Evolutionary conservation across 305 asterid species (phyloP), one percentile per base, ranked within the genome.

Genomic region (Fraxinus ornus): DNA sequence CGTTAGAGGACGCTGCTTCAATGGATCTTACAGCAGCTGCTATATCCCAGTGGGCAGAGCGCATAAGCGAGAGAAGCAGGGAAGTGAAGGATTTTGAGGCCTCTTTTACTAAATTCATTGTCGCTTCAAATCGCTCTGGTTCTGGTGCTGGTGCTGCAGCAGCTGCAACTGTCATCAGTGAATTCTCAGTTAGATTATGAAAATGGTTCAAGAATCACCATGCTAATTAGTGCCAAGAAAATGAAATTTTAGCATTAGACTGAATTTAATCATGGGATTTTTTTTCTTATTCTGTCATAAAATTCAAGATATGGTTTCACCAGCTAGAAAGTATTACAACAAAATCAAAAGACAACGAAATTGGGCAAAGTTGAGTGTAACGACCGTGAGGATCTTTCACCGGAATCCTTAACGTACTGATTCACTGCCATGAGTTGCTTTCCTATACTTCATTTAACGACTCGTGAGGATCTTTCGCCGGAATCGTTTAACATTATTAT

Each of bases 21-120:
- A 95, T 95, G 74, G 99, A 95, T 82, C 94, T 90, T 44, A 93
- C 98, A 0, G 98, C 98, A 0, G 98, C 98, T 0, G 98, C 88
- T 7, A 92, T 93, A 81, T 95, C 99, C 99, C 97, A 95, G 66
- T 88, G 91, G 0, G 99, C 99, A 2, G 94, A 90, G 41, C 97
- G 97, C 99, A 95, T 95, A 24, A 93, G 91, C 76, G 99, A 94
- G 87, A 95, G 99, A 81, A 94, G 98, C 13, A 90, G 84, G 76
- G 97, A 80, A 62, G 98, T 90, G 90, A 90, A 92, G 64, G 98
- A 86, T 83, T 93, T 95, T 5, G 99, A 92, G 2, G 94, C 95
- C 78, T 94, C 97, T 83, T 90, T 94, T 0, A 92, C 97, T 47
- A 86, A 78, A 82, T 90, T 84, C 94, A 94, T 89, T 3, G 99